phyloP scores from a whole-genome alignment of 202 grass and related monocot genomes.

The Dendrocalamus latiflorus region DNA sequence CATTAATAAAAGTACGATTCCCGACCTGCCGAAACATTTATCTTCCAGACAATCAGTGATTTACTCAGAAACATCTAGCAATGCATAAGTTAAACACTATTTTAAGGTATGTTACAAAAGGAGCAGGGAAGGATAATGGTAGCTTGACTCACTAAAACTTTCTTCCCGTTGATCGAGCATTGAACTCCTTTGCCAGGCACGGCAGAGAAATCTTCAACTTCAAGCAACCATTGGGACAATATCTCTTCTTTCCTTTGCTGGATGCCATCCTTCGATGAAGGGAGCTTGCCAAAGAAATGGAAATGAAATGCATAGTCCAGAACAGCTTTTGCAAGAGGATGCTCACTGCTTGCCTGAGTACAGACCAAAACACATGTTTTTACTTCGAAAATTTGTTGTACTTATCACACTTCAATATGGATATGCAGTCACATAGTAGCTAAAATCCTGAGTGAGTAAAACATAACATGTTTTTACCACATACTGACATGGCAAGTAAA shows the following conservation, averaged over 20 bases:
- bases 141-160: conserved; percentile 68
- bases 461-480: neutral
- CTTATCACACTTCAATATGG: neutral
- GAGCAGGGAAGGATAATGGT: neutral
- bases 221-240: conserved; percentile 64
- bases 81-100: neutral
- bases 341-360: conserved; percentile 85
- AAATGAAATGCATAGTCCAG: conserved; percentile 83
- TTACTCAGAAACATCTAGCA: neutral
- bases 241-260: conserved; percentile 63
- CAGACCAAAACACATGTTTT: conserved; percentile 35
- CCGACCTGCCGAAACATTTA: conserved; percentile 50
- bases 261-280: conserved; percentile 43
- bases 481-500: conserved; percentile 13
- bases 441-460: neutral
- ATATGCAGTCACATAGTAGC: neutral
- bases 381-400: neutral
- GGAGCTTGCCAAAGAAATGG: conserved; percentile 86
- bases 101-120: neutral
- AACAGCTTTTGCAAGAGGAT: conserved; percentile 79
- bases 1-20: conserved; percentile 63
- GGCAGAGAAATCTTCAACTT: conserved; percentile 65
- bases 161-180: conserved; percentile 63
- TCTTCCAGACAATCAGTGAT: conserved; percentile 11
- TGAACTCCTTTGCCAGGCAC: conserved; percentile 73